phyloP scores from a whole-genome alignment of 2,329 filamentous ascomycete species.

The Rhytidhysteron rufulum region DNA sequence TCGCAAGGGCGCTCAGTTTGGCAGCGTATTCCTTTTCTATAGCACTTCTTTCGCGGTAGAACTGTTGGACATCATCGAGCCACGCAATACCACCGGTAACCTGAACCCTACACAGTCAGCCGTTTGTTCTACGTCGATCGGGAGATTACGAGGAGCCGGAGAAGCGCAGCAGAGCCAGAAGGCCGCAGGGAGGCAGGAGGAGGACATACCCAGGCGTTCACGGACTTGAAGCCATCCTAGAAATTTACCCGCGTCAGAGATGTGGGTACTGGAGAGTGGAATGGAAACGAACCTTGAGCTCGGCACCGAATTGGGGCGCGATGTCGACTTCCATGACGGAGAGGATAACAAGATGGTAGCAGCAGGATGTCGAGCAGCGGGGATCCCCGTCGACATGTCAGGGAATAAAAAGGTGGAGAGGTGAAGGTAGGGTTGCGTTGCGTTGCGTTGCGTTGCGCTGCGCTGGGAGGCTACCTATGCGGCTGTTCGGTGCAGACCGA shows the following conservation, averaged over 20 bases:
- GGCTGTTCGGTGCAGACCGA: neutral
- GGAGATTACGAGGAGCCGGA: too few species aligned
- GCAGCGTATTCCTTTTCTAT: slow-evolving; percentile 97
- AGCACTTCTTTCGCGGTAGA: slow-evolving; percentile 88
- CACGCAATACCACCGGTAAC: slow-evolving; percentile 83
- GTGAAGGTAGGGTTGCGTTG: neutral
- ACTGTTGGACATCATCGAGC: slow-evolving; percentile 95
- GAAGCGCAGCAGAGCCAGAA: neutral
- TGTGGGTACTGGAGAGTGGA: slow-evolving; percentile 13
- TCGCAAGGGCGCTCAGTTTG: slow-evolving; percentile 81
- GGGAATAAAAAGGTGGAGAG: slow-evolving; percentile 9
- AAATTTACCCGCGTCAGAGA: slow-evolving; percentile 21
- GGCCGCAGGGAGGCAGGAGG: slow-evolving; percentile 8
- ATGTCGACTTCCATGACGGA: slow-evolving; percentile 73
- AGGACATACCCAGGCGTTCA: slow-evolving; percentile 73
- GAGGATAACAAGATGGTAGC: slow-evolving; percentile 10
- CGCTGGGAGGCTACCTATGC: neutral
- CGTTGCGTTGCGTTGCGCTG: neutral
- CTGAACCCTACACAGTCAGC: slow-evolving; percentile 35
- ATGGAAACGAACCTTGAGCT: slow-evolving; percentile 71
- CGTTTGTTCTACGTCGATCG: slow-evolving; percentile 4
- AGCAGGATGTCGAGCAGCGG: slow-evolving; percentile 16
- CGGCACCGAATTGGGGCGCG: slow-evolving; percentile 82
- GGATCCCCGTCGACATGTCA: slow-evolving; percentile 23
- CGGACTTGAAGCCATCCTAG: slow-evolving; percentile 93